Conservation (phyloP, 176 grass and related monocot species). For the Hordeum vulgare region MorexV3_pseudomolecules_assembly NC_058519.1:597425465-597425964, state of each 20-base stretch:
- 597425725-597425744: conserved; percentile 55
- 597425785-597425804: conserved; percentile 55
- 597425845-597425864: conserved; percentile 9
- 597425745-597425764: conserved; percentile 59
- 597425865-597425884: background rate
- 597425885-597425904: background rate
- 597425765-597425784: conserved; percentile 79
- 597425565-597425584: conserved; percentile 7
- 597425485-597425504: conserved; percentile 46
- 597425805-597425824: conserved; percentile 78
- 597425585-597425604: background rate
- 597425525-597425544: conserved; percentile 61
- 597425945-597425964: background rate
- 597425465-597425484: background rate
- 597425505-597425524: conserved; percentile 65
- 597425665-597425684: conserved; percentile 92
- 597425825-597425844: conserved; percentile 74
- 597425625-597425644: background rate
- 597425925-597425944: background rate
- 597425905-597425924: background rate
- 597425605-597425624: background rate
- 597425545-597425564: conserved; percentile 78
- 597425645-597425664: conserved; percentile 5
- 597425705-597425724: conserved; percentile 79
- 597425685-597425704: conserved; percentile 83